phyloP scores from a whole-genome alignment of 192 early-diverging fungal genomes.

The Spizellomyces punctatus region DNA sequence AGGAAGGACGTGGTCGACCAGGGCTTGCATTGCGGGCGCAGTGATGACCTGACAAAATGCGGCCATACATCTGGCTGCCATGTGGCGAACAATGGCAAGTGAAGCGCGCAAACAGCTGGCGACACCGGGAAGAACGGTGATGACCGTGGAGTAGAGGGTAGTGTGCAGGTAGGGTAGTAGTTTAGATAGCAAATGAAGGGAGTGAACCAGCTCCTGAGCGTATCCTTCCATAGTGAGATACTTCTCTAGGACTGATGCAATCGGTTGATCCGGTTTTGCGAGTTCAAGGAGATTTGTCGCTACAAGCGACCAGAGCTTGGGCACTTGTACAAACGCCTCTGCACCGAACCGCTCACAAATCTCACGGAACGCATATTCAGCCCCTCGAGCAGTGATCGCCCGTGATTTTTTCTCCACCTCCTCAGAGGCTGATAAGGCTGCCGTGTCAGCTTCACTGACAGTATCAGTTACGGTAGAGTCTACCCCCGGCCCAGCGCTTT shows the following conservation, averaged over 20 bases:
- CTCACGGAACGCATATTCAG: slow-evolving; percentile 49
- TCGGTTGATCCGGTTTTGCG: slow-evolving; percentile 7
- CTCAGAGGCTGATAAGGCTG: slow-evolving; percentile 23
- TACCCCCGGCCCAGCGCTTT: neutral
- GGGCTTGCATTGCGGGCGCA: slow-evolving; percentile 71
- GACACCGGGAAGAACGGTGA: slow-evolving; percentile 66
- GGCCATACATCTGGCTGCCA: slow-evolving; percentile 78
- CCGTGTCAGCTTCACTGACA: slow-evolving; percentile 8
- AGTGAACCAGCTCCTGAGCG: slow-evolving; percentile 76
- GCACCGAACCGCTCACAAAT: slow-evolving; percentile 70
- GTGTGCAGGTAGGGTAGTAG: slow-evolving; percentile 60
- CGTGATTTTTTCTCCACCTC: slow-evolving; percentile 19
- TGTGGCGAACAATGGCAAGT: slow-evolving; percentile 75
- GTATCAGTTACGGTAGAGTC: neutral
- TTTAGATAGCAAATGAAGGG: slow-evolving; percentile 70
- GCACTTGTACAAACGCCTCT: slow-evolving; percentile 66
- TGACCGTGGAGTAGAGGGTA: slow-evolving; percentile 57
- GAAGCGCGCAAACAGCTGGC: slow-evolving; percentile 65
- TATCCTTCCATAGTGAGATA: slow-evolving; percentile 3
- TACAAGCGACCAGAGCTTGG: slow-evolving; percentile 72
- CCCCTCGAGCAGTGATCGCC: slow-evolving; percentile 45
- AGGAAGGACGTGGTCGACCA: slow-evolving; percentile 80
- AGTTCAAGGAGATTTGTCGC: slow-evolving; percentile 40
- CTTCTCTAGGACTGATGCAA: too few relatives aligned
- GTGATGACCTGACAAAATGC: slow-evolving; percentile 70